phyloP scores from a whole-genome alignment of 2,329 filamentous ascomycete genomes.

The Clonostachys rosea region DNA sequence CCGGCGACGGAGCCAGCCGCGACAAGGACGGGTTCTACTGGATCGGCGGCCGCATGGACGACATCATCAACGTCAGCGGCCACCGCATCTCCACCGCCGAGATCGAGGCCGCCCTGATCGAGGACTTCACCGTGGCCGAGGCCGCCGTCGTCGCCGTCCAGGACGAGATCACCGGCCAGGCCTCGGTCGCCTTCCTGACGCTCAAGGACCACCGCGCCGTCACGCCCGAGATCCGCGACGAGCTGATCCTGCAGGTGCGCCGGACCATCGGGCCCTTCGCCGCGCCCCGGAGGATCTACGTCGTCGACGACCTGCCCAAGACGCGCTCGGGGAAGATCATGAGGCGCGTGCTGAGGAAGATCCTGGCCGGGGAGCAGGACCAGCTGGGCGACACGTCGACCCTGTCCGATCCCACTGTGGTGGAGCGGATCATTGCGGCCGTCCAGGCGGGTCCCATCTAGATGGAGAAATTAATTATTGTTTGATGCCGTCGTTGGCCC shows the following conservation, averaged over 20 bases:
- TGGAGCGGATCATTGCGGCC: constrained; percentile 25
- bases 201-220: constrained; percentile 58
- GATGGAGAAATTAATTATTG: too few relatives aligned
- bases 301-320: constrained; percentile 93
- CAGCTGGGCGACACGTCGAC: constrained; percentile 91
- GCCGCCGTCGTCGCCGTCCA: constrained; percentile 90
- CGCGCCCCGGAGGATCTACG: constrained; percentile 86
- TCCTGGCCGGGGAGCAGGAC: constrained; percentile 93
- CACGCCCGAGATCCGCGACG: constrained; percentile 47
- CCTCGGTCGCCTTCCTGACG: constrained; percentile 95
- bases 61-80: constrained; percentile 96
- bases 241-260: constrained; percentile 88
- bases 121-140: constrained; percentile 86
- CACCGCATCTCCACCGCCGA: constrained; percentile 97
- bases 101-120: constrained; percentile 93
- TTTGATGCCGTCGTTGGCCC: too few relatives aligned
- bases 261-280: constrained; percentile 98
- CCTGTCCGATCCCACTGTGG: constrained; percentile 83
- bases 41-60: constrained; percentile 97
- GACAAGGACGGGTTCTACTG: constrained; percentile 99
- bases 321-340: constrained; percentile 98
- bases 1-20: constrained; percentile 88
- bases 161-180: constrained; percentile 94
- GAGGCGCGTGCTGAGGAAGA: constrained; percentile 95
- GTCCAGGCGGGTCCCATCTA: too few relatives aligned